Conservation (phyloP, 768 basidiomycete genomes). For the Daedalea quercina region DNA sequence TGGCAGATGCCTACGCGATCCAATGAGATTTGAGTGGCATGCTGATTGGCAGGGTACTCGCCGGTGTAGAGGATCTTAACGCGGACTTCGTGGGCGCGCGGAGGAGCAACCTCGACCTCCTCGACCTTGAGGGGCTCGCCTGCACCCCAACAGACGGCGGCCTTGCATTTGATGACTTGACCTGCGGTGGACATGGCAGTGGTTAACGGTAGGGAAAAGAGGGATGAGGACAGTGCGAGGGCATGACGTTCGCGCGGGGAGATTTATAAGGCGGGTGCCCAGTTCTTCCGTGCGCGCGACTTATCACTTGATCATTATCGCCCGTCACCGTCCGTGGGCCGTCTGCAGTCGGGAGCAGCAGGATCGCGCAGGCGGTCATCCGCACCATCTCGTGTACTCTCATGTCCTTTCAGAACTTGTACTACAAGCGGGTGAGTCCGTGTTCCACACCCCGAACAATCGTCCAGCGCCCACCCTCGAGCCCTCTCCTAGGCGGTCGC, state of each 20-base stretch:
- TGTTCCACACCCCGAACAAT: background rate
- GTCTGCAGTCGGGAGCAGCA: constrained; percentile 1
- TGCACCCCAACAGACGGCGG: constrained; percentile 93
- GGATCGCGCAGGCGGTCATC: constrained; percentile 2
- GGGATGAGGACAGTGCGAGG: constrained; percentile 13
- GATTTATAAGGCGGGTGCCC: constrained; percentile 13
- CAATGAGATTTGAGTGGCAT: background rate
- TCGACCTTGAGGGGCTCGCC: constrained; percentile 83
- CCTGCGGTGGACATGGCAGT: constrained; percentile 72
- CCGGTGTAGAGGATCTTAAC: constrained; percentile 92
- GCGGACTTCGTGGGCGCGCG: constrained; percentile 84
- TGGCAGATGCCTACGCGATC: constrained; percentile 76
- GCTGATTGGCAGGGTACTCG: constrained; percentile 22
- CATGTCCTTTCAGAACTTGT: constrained; percentile 79
- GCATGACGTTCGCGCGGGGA: constrained; percentile 2
- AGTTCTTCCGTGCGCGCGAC: constrained; percentile 6
- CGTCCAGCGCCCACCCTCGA: background rate
- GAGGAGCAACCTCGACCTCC: constrained; percentile 91
- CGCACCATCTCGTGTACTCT: background rate
- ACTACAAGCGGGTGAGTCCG: constrained; percentile 76
- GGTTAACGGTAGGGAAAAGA: constrained; percentile 11
- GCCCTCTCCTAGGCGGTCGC: constrained; percentile 54
- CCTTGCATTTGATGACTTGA: constrained; percentile 79
- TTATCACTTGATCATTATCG: constrained; percentile 20
- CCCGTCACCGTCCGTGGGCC: too few relatives aligned